Conservation (phyloP, 768 basidiomycete species). For the Exsudoporus frostii region DNA sequence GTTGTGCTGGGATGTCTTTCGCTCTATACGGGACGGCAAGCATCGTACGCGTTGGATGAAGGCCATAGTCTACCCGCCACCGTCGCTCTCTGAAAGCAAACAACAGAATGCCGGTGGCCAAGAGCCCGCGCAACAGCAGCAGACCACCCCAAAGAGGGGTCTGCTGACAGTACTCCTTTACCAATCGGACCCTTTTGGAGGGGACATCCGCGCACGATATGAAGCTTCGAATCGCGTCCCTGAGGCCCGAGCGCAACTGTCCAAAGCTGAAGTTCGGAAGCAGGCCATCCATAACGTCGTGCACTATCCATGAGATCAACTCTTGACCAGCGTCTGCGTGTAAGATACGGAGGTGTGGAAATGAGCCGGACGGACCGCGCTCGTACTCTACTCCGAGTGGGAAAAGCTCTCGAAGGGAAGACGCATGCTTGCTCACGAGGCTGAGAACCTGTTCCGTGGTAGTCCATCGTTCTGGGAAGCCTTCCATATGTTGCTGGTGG, state of each 20-base stretch:
- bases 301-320: constrained; percentile 11
- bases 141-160: constrained; percentile 21
- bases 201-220: constrained; percentile 14
- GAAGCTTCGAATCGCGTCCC: constrained; percentile 19
- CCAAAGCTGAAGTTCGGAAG: constrained; percentile 19
- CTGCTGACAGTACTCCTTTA: constrained; percentile 3
- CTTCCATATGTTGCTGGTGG: constrained; percentile 24
- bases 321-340: constrained; percentile 5
- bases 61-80: constrained; percentile 40
- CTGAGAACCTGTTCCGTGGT: constrained; percentile 30
- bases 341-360: constrained; percentile 26
- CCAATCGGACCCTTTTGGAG: background rate
- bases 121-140: constrained; percentile 35
- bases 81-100: constrained; percentile 33
- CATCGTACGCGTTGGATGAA: constrained; percentile 30
- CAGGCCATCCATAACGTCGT: constrained; percentile 11
- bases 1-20: constrained; percentile 35
- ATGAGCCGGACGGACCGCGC: constrained; percentile 11
- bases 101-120: constrained; percentile 31
- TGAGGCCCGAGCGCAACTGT: background rate
- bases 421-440: constrained; percentile 20
- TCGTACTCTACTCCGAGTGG: constrained; percentile 21
- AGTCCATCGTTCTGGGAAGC: constrained; percentile 35
- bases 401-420: constrained; percentile 1
- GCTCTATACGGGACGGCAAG: constrained; percentile 39